Conservation (phyloP, 225 moss, liverwort and hornwort species). For the Takakia lepidozioides region DNA sequence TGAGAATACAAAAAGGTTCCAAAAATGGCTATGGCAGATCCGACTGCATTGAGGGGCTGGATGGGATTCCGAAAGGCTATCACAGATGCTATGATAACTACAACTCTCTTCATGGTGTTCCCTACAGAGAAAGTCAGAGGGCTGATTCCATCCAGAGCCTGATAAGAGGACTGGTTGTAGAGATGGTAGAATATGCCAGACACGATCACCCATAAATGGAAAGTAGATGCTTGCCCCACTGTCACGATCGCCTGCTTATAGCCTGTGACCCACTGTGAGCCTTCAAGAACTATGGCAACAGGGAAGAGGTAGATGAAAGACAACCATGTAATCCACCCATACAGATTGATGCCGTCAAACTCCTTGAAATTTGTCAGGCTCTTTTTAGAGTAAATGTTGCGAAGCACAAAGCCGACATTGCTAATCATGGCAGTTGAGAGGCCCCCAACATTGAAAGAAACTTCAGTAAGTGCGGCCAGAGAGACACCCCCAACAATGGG, state of each 20-base stretch:
- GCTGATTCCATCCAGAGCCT: slow-evolving; percentile 48
- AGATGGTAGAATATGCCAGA: too few species aligned
- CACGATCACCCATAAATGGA: too few species aligned
- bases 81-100: slow-evolving; percentile 44
- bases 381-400: slow-evolving; percentile 6
- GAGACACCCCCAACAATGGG: slow-evolving; percentile 4
- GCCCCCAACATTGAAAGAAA: slow-evolving; percentile 6
- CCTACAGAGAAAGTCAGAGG: slow-evolving; percentile 62
- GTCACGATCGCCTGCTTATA: slow-evolving; percentile 6
- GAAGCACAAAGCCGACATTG: slow-evolving; percentile 4
- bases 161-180: slow-evolving; percentile 56
- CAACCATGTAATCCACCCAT: neutral
- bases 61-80: slow-evolving; percentile 46
- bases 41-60: slow-evolving; percentile 38
- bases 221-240: too few species aligned
- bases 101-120: slow-evolving; percentile 60
- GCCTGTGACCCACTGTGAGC: neutral
- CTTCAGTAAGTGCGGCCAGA: slow-evolving; percentile 5
- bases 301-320: slow-evolving; percentile 1
- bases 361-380: slow-evolving; percentile 4
- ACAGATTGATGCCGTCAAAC: slow-evolving; percentile 7
- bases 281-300: slow-evolving; percentile 1
- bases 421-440: slow-evolving; percentile 6
- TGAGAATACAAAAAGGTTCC: too few species aligned
- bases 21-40: too few species aligned